A percentile compares a stretch with the other conserved stretches of the same genome.
These are phyloP conservation scores for Malus domestica DNA, from an alignment of 306 rosid species.

Conservation along the genomic window ASM211411v1 NC_041799.1:39553001-39553500, in stretches of 20 bases:
- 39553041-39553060: conserved; percentile 52
- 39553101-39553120: not conserved
- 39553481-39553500: not conserved
- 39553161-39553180: conserved; percentile 22
- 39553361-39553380: not conserved
- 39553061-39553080: conserved; percentile 47
- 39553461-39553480: no score
- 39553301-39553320: not conserved
- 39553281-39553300: conserved; percentile 29
- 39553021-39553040: conserved; percentile 43
- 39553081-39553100: conserved; percentile 20
- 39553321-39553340: not conserved
- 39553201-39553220: conserved; percentile 45
- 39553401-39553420: no score
- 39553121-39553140: conserved; percentile 22
- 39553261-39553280: conserved; percentile 96
- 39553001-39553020: conserved; percentile 8
- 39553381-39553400: no score
- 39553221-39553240: conserved; percentile 93
- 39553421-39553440: not conserved
- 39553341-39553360: not conserved
- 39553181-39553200: not conserved
- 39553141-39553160: conserved; percentile 47
- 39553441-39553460: not conserved
- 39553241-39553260: conserved; percentile 92